Evolutionary conservation across 371 early-diverging fungal species (phyloP).

Genomic region (Choanephora cucurbitarum): DNA sequence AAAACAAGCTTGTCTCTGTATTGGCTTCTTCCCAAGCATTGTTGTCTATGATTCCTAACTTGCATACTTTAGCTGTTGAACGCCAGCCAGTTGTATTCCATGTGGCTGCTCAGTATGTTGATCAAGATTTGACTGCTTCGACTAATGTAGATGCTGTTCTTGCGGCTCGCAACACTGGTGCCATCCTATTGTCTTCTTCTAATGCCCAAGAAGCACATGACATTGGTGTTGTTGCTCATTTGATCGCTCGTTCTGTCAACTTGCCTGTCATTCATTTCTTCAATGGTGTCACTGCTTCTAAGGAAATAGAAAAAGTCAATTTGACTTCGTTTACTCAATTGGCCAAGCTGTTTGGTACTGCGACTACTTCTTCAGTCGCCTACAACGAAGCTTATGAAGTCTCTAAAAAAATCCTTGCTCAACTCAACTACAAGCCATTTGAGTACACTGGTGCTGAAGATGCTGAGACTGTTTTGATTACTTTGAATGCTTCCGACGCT

Average conservation of each 20-base stretch:
- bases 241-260: constrained; percentile 53
- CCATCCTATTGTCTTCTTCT: constrained; percentile 67
- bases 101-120: constrained; percentile 70
- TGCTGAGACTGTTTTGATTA: constrained; percentile 78
- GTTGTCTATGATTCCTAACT: constrained; percentile 78
- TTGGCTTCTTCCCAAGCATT: constrained; percentile 78
- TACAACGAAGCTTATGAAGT: constrained; percentile 37
- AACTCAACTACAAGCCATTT: constrained; percentile 70
- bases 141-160: constrained; percentile 67
- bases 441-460: constrained; percentile 75
- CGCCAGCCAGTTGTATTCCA: constrained; percentile 80
- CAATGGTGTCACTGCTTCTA: constrained; percentile 63
- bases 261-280: constrained; percentile 79
- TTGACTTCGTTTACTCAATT: constrained; percentile 52
- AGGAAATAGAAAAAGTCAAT: constrained; percentile 49
- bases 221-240: constrained; percentile 70
- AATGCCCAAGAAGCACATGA: constrained; percentile 83
- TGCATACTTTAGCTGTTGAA: constrained; percentile 67
- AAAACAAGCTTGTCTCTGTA: constrained; percentile 53
- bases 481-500: constrained; percentile 60
- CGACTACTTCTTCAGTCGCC: constrained; percentile 3
- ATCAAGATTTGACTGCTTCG: constrained; percentile 55
- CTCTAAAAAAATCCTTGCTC: constrained; percentile 54
- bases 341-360: constrained; percentile 23
- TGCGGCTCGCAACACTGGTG: constrained; percentile 70